These are phyloP conservation scores for Suillus tomentosus DNA, from an alignment of 768 basidiomycete species.

Conservation along the genomic window DNA sequence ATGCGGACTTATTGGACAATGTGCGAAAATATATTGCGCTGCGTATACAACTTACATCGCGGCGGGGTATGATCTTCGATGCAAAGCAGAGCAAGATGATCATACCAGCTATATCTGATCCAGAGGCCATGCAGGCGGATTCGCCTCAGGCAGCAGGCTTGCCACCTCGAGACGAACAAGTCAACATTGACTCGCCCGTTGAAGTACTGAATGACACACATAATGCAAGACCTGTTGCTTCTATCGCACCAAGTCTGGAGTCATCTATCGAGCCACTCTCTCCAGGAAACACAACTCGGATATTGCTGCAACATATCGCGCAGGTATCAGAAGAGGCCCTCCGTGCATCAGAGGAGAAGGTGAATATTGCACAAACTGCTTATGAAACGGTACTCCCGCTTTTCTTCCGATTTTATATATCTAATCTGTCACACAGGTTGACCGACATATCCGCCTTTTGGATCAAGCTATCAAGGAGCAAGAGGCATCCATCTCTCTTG, in stretches of 20 bases:
- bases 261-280: conserved; percentile 8
- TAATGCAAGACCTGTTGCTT: background rate
- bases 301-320: conserved; percentile 59
- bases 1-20: conserved; percentile 42
- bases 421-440: conserved; percentile 51
- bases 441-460: conserved; percentile 75
- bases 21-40: conserved; percentile 50
- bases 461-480: conserved; percentile 73
- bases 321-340: conserved; percentile 60
- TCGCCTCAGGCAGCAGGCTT: conserved; percentile 3
- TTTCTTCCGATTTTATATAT: background rate
- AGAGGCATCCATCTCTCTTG: conserved; percentile 55
- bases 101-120: background rate
- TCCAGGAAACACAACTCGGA: conserved; percentile 42
- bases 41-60: conserved; percentile 30
- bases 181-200: background rate
- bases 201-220: background rate
- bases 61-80: background rate
- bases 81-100: background rate
- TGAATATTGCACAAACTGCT: conserved; percentile 69
- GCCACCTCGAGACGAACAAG: conserved; percentile 10
- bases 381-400: conserved; percentile 57
- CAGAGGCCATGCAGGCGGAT: conserved; percentile 9
- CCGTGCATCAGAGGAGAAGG: conserved; percentile 73
- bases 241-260: background rate